These are phyloP conservation scores for Pichia phayaonensis DNA, from an alignment of 805 yeast species.

Conservation along the genomic window DNA sequence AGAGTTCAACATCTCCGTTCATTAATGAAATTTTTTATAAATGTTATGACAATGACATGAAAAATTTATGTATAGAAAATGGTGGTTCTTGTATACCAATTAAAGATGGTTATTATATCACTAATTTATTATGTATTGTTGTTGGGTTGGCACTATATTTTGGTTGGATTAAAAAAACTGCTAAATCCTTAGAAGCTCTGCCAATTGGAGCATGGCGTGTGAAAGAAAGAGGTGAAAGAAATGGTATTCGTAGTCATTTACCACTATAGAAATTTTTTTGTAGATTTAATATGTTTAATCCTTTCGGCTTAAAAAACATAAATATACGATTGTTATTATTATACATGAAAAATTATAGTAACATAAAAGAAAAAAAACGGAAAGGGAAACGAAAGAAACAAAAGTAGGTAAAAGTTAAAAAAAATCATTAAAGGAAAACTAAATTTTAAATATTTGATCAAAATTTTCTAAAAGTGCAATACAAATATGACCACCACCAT, in stretches of 20 bases:
- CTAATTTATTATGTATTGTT: constrained; percentile 63
- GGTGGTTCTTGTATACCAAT: constrained; percentile 50
- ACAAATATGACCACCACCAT: constrained; percentile 29
- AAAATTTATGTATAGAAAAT: constrained; percentile 39
- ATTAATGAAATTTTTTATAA: constrained; percentile 20
- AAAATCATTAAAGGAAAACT: neutral
- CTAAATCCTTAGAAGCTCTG: constrained; percentile 57
- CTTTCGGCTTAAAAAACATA: neutral
- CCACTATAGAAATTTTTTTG: neutral
- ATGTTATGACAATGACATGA: constrained; percentile 29
- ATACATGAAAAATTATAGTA: neutral
- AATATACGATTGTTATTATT: neutral
- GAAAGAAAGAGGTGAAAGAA: constrained; percentile 4
- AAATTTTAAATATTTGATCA: constrained; percentile 16
- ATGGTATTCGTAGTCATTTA: constrained; percentile 9
- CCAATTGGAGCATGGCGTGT: constrained; percentile 78
- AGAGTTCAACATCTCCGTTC: constrained; percentile 12
- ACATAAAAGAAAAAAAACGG: neutral
- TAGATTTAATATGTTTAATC: neutral
- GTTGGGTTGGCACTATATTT: constrained; percentile 61
- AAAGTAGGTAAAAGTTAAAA: neutral
- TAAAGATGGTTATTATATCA: constrained; percentile 78
- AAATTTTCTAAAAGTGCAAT: constrained; percentile 24
- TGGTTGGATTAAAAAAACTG: constrained; percentile 57
- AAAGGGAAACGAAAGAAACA: neutral